These are phyloP conservation scores for Bisporella sp. DNA, from an alignment of 2,329 filamentous ascomycete species.

Conservation along the genomic window DNA sequence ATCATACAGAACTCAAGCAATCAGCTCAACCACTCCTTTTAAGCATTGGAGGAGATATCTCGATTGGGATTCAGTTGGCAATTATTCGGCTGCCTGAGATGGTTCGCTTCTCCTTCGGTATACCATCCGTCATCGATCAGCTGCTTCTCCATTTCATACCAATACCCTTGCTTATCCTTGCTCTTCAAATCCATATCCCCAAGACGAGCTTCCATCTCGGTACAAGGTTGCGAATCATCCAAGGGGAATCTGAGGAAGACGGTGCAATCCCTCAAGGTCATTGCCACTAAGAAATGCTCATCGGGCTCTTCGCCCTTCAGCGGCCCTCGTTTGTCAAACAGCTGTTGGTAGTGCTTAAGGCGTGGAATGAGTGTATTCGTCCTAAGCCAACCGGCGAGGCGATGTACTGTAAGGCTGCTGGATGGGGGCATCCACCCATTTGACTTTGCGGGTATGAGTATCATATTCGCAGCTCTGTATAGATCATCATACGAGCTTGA, in stretches of 20 bases:
- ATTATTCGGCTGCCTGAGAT: constrained; percentile 5
- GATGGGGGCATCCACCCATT: not conserved
- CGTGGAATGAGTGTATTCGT: constrained; percentile 25
- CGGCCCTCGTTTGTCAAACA: constrained; percentile 24
- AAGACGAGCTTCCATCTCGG: constrained; percentile 48
- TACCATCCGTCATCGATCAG: constrained; percentile 68
- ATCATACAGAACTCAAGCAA: constrained; percentile 7
- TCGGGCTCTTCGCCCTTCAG: constrained; percentile 28
- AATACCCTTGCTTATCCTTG: constrained; percentile 59
- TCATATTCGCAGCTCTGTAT: constrained; percentile 31
- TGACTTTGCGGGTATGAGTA: constrained; percentile 14
- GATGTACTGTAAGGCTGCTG: not conserved
- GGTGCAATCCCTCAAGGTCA: constrained; percentile 77
- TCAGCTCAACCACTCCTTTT: constrained; percentile 1
- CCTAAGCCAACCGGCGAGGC: constrained; percentile 31
- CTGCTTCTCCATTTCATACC: constrained; percentile 55
- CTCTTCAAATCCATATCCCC: constrained; percentile 77
- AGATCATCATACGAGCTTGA: constrained; percentile 40
- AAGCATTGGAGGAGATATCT: not conserved
- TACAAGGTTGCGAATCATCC: constrained; percentile 15
- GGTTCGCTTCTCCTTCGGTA: constrained; percentile 28
- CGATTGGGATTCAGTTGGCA: constrained; percentile 2
- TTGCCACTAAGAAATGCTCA: constrained; percentile 56
- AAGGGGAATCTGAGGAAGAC: constrained; percentile 57
- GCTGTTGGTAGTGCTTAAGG: constrained; percentile 35